phyloP scores from a whole-genome alignment of 306 rosid genomes.

The Gastrolobium bilobum region DNA sequence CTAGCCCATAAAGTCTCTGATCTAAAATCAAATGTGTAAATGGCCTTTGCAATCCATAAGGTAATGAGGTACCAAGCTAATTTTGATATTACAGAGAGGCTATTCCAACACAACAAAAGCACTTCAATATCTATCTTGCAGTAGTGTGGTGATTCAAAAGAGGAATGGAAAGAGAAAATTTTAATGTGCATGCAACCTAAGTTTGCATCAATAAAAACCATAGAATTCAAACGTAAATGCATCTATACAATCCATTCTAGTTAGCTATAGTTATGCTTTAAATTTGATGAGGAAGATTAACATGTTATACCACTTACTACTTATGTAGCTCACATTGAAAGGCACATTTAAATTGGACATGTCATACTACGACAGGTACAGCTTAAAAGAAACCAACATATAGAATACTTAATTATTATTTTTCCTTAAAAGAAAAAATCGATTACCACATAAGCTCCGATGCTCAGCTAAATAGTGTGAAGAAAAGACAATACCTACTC shows the following conservation, averaged over 20 bases:
- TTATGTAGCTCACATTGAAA: background rate
- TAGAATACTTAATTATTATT: background rate
- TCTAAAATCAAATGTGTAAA: too few species aligned
- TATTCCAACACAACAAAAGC: too few species aligned
- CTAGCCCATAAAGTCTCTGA: too few species aligned
- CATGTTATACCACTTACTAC: background rate
- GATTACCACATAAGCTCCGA: background rate
- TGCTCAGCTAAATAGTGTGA: background rate
- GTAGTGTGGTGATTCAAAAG: background rate
- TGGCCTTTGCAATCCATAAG: too few species aligned
- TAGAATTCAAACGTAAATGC: background rate
- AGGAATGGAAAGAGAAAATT: background rate
- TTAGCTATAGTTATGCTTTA: background rate
- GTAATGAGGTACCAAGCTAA: too few species aligned
- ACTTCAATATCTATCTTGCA: too few species aligned
- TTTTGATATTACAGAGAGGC: too few species aligned
- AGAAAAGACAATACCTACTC: too few species aligned
- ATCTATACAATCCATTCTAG: background rate
- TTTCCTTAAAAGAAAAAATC: constrained; percentile 2
- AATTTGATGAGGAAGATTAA: background rate
- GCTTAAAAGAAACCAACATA: background rate
- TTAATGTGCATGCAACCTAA: constrained; percentile 49
- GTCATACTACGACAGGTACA: too few species aligned
- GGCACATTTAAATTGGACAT: background rate
- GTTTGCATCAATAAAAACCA: constrained; percentile 18